Percentiles rank a stretch among this genome's conserved stretches.
phyloP scores from a whole-genome alignment of 352 stramenopile species.

The Phytophthora vignae region DNA sequence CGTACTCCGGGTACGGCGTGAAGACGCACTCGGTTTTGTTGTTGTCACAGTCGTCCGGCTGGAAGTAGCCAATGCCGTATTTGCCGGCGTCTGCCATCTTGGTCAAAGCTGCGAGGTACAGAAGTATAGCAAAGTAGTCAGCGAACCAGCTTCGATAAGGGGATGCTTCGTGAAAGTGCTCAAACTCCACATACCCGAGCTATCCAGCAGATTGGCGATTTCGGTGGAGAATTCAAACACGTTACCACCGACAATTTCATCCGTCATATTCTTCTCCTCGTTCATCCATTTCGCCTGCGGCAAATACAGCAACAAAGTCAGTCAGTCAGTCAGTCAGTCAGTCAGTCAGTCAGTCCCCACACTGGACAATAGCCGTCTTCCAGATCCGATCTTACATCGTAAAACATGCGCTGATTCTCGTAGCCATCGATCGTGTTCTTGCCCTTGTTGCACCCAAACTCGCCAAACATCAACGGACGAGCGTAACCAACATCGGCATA shows the following conservation, averaged over 20 bases:
- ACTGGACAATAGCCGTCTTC: too few species aligned
- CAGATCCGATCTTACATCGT: conserved; percentile 41
- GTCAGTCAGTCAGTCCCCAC: too few species aligned
- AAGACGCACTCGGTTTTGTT: conserved; percentile 55
- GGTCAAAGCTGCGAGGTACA: conserved; percentile 32
- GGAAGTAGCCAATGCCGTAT: conserved; percentile 72
- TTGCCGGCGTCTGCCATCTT: conserved; percentile 60
- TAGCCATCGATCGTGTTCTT: conserved; percentile 72
- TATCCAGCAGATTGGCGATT: conserved; percentile 54
- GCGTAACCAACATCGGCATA: conserved; percentile 58
- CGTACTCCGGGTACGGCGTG: conserved; percentile 62
- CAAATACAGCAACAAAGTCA: neutral
- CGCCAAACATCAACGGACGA: conserved; percentile 75
- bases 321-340: too few species aligned
- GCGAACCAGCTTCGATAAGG: too few species aligned
- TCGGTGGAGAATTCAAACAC: conserved; percentile 83
- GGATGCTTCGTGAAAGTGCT: too few species aligned
- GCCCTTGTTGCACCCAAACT: conserved; percentile 80
- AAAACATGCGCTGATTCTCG: conserved; percentile 71
- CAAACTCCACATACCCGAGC: conserved; percentile 14
- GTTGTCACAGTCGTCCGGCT: conserved; percentile 67
- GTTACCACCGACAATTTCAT: conserved; percentile 73
- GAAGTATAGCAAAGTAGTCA: too few species aligned
- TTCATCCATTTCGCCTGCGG: conserved; percentile 77
- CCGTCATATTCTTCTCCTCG: conserved; percentile 68